phyloP scores from a whole-genome alignment of 208 protist genomes.

The Kentomonas sorsogonicus region DNA sequence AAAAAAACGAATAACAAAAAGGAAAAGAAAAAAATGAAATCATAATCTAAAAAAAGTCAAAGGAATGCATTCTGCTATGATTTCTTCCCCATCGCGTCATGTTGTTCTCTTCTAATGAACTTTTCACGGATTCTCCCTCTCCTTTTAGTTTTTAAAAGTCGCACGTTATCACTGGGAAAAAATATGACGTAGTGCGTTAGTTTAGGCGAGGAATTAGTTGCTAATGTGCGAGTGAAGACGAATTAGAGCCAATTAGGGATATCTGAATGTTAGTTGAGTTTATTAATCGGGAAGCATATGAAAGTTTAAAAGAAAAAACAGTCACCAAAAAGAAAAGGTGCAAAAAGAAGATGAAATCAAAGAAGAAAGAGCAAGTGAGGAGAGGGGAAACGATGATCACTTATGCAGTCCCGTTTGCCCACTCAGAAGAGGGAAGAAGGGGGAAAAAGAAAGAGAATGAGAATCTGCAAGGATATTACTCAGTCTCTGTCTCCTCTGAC shows the following conservation, averaged over 20 bases:
- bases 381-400: not conserved
- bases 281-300: not conserved
- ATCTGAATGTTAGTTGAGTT: no score
- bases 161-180: no score
- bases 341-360: conserved; percentile 2
- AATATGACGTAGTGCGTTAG: no score
- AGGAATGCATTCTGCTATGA: no score
- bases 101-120: no score
- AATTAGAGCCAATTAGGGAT: no score
- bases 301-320: conserved; percentile 1
- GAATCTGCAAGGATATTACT: not conserved
- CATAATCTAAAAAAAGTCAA: not conserved
- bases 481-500: no score
- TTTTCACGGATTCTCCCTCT: no score
- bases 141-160: no score
- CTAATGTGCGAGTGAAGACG: no score
- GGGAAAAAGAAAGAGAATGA: conserved; percentile 5
- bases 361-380: conserved; percentile 8
- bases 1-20: not conserved
- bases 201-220: no score
- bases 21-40: not conserved
- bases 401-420: not conserved
- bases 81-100: no score
- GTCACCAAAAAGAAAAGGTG: not conserved
- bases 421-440: not conserved